A percentile compares a stretch with the other conserved stretches of the same genome.
These are phyloP conservation scores for Chondrus crispus DNA, from an alignment of 23 red algal genomes.

Conservation along the genomic window DNA sequence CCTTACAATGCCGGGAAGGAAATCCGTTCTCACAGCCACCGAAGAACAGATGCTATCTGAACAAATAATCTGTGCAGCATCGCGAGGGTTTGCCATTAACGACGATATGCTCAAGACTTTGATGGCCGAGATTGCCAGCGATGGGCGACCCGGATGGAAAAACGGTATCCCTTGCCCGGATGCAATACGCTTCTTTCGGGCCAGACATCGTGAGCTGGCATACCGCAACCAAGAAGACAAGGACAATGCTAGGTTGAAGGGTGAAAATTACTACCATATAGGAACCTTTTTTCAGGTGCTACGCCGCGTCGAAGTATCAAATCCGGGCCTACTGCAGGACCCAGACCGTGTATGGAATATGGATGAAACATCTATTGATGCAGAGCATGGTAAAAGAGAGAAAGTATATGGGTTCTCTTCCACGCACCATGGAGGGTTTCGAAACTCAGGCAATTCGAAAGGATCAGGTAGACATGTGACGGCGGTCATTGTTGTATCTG, in stretches of 20 bases:
- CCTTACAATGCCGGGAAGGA: no score
- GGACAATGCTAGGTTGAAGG: not conserved
- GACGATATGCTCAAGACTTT: not conserved
- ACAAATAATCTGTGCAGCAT: not conserved
- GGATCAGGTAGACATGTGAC: not conserved
- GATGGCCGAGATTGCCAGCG: not conserved
- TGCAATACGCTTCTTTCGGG: not conserved
- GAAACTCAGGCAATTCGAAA: not conserved
- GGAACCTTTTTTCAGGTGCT: not conserved
- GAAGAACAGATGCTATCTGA: not conserved
- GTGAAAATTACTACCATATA: not conserved
- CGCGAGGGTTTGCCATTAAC: not conserved
- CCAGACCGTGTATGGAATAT: constrained; percentile 8
- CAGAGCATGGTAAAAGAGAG: not conserved
- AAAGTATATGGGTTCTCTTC: not conserved
- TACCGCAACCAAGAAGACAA: constrained; percentile 6
- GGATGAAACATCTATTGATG: not conserved
- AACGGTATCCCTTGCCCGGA: not conserved
- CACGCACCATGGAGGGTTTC: not conserved
- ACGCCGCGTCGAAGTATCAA: not conserved
- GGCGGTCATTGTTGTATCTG: not conserved
- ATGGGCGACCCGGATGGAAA: not conserved
- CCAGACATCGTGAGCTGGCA: not conserved
- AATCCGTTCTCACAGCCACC: not conserved
- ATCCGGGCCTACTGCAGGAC: not conserved